phyloP scores from a whole-genome alignment of 805 yeast genomes.

The Myxozyma neglecta region DNA sequence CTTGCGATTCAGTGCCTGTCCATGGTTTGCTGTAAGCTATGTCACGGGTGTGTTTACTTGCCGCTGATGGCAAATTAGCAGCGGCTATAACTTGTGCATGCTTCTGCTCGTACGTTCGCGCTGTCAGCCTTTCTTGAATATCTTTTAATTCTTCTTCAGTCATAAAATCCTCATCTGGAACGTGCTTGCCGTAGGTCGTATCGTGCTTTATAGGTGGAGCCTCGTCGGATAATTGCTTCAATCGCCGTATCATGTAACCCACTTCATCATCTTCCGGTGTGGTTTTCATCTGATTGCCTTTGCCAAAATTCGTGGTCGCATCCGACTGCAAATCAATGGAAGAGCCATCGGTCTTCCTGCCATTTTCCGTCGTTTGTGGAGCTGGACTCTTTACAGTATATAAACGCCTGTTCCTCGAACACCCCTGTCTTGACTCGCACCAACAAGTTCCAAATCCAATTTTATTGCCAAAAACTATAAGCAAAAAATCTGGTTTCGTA shows the following conservation, averaged over 20 bases:
- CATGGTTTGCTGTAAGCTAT: constrained; percentile 57
- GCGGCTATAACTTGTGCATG: constrained; percentile 47
- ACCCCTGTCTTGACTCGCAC: too few species aligned
- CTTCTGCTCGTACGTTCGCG: constrained; percentile 42
- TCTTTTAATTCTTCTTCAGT: constrained; percentile 12
- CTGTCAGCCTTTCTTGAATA: constrained; percentile 35
- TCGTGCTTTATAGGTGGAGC: constrained; percentile 43
- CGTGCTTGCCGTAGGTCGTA: constrained; percentile 40
- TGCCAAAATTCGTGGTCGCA: too few species aligned
- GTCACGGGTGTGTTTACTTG: constrained; percentile 48
- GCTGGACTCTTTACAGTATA: too few species aligned
- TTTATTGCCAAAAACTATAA: too few species aligned
- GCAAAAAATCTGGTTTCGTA: too few species aligned
- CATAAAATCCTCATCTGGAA: constrained; percentile 6
- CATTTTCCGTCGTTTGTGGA: too few species aligned
- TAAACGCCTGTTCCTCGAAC: too few species aligned
- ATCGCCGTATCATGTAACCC: constrained; percentile 42
- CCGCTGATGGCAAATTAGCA: constrained; percentile 47
- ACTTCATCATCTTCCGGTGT: constrained; percentile 7
- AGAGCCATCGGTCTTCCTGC: too few species aligned
- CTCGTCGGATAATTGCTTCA: constrained; percentile 48
- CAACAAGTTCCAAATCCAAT: too few species aligned
- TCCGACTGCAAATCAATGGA: too few species aligned
- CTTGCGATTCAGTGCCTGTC: constrained; percentile 54
- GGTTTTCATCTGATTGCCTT: background rate